Conservation (phyloP, 1,284 basidiomycete species). For the Cutaneotrichosporon spelunceum region DNA sequence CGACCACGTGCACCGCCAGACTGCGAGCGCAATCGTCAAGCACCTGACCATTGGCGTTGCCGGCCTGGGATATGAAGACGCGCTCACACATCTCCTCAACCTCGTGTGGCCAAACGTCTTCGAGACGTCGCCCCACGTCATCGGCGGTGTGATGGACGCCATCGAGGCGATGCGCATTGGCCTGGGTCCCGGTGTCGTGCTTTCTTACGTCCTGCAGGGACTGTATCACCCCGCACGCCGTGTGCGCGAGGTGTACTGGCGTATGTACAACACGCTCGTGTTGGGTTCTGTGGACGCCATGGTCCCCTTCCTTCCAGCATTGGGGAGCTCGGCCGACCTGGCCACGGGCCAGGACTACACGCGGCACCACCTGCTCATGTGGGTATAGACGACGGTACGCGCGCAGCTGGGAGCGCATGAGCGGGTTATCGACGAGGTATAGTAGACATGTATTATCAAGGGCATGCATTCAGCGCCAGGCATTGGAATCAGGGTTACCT, state of each 20-base stretch:
- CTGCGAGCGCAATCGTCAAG: constrained; percentile 98
- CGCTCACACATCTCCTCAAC: constrained; percentile 96
- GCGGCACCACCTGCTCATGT: constrained; percentile 69
- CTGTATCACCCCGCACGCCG: constrained; percentile 94
- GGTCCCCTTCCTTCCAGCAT: constrained; percentile 91
- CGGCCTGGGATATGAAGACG: constrained; percentile 95
- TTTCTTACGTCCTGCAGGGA: constrained; percentile 76
- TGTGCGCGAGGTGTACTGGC: constrained; percentile 93
- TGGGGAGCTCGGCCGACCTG: constrained; percentile 79
- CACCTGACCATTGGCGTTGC: constrained; percentile 96
- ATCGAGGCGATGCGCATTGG: constrained; percentile 96
- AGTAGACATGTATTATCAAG: constrained; percentile 9
- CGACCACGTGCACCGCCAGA: constrained; percentile 96
- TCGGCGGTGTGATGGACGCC: constrained; percentile 93
- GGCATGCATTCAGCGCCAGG: neutral
- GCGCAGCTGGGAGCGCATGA: neutral
- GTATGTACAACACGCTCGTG: constrained; percentile 81
- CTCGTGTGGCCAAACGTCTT: constrained; percentile 99
- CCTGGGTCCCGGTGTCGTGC: constrained; percentile 84
- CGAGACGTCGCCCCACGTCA: constrained; percentile 96
- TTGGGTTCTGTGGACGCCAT: constrained; percentile 83
- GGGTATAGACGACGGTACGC: constrained; percentile 32
- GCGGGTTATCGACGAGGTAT: neutral
- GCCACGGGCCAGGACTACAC: constrained; percentile 73
- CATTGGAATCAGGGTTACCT: neutral